phyloP scores from a whole-genome alignment of 2,329 filamentous ascomycete genomes.

The Daldinia sp. region DNA sequence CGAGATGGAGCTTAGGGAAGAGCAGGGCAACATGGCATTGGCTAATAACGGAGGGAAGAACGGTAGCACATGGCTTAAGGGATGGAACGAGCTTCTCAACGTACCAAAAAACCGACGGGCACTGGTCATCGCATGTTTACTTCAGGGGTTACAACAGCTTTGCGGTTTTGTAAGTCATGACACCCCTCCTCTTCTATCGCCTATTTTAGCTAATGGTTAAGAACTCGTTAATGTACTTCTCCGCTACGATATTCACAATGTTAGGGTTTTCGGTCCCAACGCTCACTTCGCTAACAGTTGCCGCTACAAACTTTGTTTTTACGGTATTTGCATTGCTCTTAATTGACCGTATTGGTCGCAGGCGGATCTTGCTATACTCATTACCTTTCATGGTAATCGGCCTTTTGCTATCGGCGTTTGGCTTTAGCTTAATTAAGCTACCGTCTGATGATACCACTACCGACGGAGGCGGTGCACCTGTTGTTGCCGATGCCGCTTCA shows the following conservation, averaged over 20 bases:
- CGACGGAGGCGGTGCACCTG: slow-evolving; percentile 44
- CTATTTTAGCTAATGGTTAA: slow-evolving; percentile 47
- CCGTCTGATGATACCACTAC: slow-evolving; percentile 42
- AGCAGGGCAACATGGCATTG: slow-evolving; percentile 65
- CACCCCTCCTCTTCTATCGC: background rate
- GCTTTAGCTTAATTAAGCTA: slow-evolving; percentile 75
- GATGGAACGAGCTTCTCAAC: slow-evolving; percentile 66
- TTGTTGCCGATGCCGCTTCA: slow-evolving; percentile 3
- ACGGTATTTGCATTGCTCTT: slow-evolving; percentile 79
- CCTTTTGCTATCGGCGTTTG: slow-evolving; percentile 76
- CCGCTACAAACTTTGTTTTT: slow-evolving; percentile 85
- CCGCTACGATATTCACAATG: slow-evolving; percentile 82
- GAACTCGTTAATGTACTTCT: slow-evolving; percentile 95
- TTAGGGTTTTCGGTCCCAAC: slow-evolving; percentile 84
- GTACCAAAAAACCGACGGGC: slow-evolving; percentile 78
- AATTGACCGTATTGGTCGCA: slow-evolving; percentile 83
- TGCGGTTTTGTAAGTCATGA: slow-evolving; percentile 78
- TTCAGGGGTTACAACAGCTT: slow-evolving; percentile 89
- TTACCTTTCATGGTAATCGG: slow-evolving; percentile 86
- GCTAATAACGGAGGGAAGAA: slow-evolving; percentile 50
- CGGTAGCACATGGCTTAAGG: slow-evolving; percentile 55
- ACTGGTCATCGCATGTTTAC: slow-evolving; percentile 83
- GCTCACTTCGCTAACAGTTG: slow-evolving; percentile 82
- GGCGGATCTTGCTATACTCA: slow-evolving; percentile 83
- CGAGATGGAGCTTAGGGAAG: slow-evolving; percentile 78